Base-by-base conservation (phyloP, 148 eudicot species). In the Heliosperma pusillum region DNA sequence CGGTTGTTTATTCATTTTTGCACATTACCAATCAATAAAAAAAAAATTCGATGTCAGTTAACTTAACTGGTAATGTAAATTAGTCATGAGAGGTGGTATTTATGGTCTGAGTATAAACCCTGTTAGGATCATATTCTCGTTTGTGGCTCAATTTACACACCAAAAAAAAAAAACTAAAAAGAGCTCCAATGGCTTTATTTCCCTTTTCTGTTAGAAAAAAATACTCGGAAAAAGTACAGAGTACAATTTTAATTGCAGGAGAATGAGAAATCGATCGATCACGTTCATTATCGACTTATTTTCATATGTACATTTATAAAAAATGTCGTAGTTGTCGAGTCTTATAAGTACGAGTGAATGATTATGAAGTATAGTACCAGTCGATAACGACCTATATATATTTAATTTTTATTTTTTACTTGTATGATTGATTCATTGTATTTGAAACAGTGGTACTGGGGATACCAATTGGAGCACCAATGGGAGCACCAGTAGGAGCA, bases 401-500 rank as follows among this genome's bases (percentile, higher is more conserved):
- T 64, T 25, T 7, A 9, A 27, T 30, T 53, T 33, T 72, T 25
- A 40, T 40, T 1, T 59, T 2, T 15, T 61, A 5, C 26, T 42
- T 15, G 12, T 1, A 10, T n/a, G 0, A 21, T 30, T n/a, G 30
- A 20, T 19, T 20, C 13, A 4, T 8, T 36, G 22, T 36, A 62
- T 12, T 58, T 63, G 52, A 17, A 47, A 24, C 73, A 80, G 80
- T 11, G 50, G 66, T 10, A 50, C 5, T 42, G 5, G 55, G 55
- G 55, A 16, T 16, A 50, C 19, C 55, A 3, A 4, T 50, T 24
- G 82, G 78, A 1, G 24, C 60, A 17, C 78, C 75, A 2, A 29
- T 69, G 4, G 80, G 80, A 21, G 66, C 60, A 75, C 82, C 82
- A 29, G 65, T 40, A 61, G 75, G 66, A 25, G 30, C 64, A 67